Conservation (phyloP, 2,329 filamentous ascomycete genomes). For the Sphaerulina vaccinii region DNA sequence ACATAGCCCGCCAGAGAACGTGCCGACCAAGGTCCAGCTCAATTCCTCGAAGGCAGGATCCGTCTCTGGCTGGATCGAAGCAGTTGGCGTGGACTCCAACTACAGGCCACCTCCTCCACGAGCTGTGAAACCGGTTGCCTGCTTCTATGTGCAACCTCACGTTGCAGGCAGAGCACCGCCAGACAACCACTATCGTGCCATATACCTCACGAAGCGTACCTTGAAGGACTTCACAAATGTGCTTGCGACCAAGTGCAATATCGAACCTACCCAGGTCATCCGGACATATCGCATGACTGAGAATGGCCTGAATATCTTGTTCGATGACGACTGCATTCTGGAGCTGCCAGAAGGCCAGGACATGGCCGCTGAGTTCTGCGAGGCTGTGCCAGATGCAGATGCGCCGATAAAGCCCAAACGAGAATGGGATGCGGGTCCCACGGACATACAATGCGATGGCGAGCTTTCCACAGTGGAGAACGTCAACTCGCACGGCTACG, state of each 20-base stretch:
- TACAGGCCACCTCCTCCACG: conserved; percentile 79
- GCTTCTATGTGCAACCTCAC: conserved; percentile 74
- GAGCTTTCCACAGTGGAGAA: conserved; percentile 46
- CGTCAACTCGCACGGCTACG: conserved; percentile 47
- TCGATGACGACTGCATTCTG: conserved; percentile 85
- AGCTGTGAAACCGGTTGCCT: conserved; percentile 73
- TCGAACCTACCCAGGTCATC: conserved; percentile 70
- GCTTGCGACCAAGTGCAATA: conserved; percentile 74
- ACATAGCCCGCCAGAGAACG: conserved; percentile 49
- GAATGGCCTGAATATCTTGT: conserved; percentile 74
- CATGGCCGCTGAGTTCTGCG: conserved; percentile 70
- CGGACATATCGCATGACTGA: conserved; percentile 71
- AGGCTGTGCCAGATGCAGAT: conserved; percentile 53
- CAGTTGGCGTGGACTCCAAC: conserved; percentile 79
- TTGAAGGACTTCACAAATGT: conserved; percentile 69
- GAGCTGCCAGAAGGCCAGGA: conserved; percentile 88
- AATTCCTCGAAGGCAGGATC: conserved; percentile 62
- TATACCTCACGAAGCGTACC: conserved; percentile 79
- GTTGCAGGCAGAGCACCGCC: conserved; percentile 49
- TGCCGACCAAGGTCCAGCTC: conserved; percentile 55
- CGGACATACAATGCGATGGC: conserved; percentile 50
- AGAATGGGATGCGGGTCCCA: conserved; percentile 53
- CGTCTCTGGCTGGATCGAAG: conserved; percentile 82
- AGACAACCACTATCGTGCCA: conserved; percentile 72
- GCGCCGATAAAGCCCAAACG: conserved; percentile 44